Base-by-base conservation (phyloP, 2,329 filamentous ascomycete species). In the Aspergillus calidoustus region DNA sequence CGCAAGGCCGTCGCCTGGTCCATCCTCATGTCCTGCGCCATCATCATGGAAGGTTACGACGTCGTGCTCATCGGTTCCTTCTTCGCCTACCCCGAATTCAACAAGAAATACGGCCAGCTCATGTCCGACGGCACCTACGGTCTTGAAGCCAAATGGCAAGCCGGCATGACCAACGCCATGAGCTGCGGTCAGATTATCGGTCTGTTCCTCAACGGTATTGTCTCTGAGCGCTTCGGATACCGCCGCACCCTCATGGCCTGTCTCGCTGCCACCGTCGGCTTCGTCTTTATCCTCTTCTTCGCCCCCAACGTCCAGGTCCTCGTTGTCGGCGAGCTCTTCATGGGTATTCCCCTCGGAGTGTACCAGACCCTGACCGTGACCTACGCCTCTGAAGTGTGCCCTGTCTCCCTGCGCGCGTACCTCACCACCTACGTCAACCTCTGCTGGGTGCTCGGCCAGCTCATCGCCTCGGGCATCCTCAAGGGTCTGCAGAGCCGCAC, bases 231-330 rank as follows among this genome's bases (percentile, higher is more conserved):
- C 7, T 65, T 72, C 22, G 74, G 74, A 8, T 74, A 70, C 46
- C 63, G 72, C 22, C 54, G 65, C 22, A 74, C 72, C 9, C 70
- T 74, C 64, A 63, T 72, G 57, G 69, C 69, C 7, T 79, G 76
- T 55, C 69, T 83, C 3, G 62, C 69, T 1, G 63, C 78, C 25
- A 74, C 82, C 50, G 76, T 76, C 23, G 79, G 69, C 15, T 79
- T 80, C 34, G 80, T 80, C 25, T 76, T 80, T 22, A 75, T 83
- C 51, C 79, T 81, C 69, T 82, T 83, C 73, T 81, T 79, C 5
- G 81, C 81, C 0, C 70, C 77, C 54, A 77, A 77, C 54, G 72
- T 83, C 3, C 68, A 77, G 34, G 71, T 76, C 53, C 66, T 83
- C 2, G 72, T 81, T 23, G 76, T 79, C 3, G 81, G 77, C 23